These are phyloP conservation scores for Monosporascus sp. DNA, from an alignment of 2,329 filamentous ascomycete species.

Conservation along the genomic window DNA sequence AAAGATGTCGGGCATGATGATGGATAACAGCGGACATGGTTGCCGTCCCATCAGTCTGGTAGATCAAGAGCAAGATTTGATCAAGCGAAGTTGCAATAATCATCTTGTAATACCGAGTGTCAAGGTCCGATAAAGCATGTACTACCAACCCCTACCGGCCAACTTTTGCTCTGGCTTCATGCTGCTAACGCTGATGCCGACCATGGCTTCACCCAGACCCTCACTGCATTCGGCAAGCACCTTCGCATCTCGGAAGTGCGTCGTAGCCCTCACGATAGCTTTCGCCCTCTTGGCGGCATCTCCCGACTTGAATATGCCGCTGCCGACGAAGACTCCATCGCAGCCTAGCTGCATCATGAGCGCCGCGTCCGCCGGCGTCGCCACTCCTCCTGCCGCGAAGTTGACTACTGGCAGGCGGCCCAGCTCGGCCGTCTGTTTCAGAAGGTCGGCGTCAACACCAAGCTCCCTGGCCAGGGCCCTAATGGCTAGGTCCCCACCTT, in stretches of 20 bases:
- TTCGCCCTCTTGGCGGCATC: conserved; percentile 84
- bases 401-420: conserved; percentile 92
- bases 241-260: conserved; percentile 81
- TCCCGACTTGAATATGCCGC: conserved; percentile 95
- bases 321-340: conserved; percentile 95
- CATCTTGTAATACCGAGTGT: too few relatives aligned
- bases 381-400: conserved; percentile 97
- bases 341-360: conserved; percentile 98
- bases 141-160: conserved; percentile 77
- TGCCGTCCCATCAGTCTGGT: too few relatives aligned
- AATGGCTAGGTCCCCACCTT: conserved; percentile 46
- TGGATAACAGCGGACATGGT: too few relatives aligned
- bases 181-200: conserved; percentile 80
- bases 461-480: conserved; percentile 77
- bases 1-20: too few relatives aligned
- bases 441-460: conserved; percentile 68
- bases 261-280: conserved; percentile 92
- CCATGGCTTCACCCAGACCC: conserved; percentile 95
- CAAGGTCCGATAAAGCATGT: too few relatives aligned
- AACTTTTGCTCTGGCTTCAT: conserved; percentile 79
- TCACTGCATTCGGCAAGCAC: conserved; percentile 82
- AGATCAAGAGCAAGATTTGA: too few relatives aligned
- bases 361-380: conserved; percentile 94
- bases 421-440: conserved; percentile 81
- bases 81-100: too few relatives aligned